Evolutionary conservation across 2,329 filamentous ascomycete genomes (phyloP).

Genomic region (Aurifilum marmelostoma): DNA sequence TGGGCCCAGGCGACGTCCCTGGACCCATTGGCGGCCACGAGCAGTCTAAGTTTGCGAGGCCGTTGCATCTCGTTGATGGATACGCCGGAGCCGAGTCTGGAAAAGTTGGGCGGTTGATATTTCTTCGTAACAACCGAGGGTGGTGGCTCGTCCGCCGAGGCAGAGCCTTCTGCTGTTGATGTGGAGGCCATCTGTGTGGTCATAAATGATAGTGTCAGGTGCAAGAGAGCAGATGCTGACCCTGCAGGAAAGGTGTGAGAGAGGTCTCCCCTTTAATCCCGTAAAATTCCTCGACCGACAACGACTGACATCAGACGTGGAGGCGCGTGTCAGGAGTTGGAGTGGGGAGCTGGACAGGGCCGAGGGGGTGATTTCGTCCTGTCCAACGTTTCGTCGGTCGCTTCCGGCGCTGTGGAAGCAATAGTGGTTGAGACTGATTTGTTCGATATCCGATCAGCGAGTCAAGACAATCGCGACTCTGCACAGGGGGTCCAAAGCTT

Average conservation of each 20-base stretch:
- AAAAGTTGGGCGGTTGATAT: constrained; percentile 11
- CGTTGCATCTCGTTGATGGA: constrained; percentile 45
- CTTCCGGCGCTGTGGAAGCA: not conserved
- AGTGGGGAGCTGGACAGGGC: constrained; percentile 19
- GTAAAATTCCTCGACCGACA: constrained; percentile 11
- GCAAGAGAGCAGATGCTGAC: not conserved
- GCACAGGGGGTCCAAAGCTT: not conserved
- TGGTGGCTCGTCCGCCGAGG: constrained; percentile 25
- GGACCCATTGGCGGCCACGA: constrained; percentile 68
- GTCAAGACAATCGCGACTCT: not conserved
- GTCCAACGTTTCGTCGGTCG: not conserved
- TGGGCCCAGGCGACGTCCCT: constrained; percentile 68
- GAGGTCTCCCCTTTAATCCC: constrained; percentile 19
- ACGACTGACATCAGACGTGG: constrained; percentile 27
- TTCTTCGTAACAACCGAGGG: constrained; percentile 8
- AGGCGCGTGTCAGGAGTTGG: constrained; percentile 11
- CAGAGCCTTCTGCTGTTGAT: constrained; percentile 25
- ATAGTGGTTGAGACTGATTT: not conserved
- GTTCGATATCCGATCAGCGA: not conserved
- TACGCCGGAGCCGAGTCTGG: constrained; percentile 30
- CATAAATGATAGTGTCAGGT: not conserved
- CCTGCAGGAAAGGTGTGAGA: constrained; percentile 16
- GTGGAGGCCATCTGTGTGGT: constrained; percentile 26
- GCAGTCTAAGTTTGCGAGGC: constrained; percentile 56
- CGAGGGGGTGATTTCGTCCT: not conserved